Evolutionary conservation across 805 yeast species (phyloP).

Genomic region (Suhomyces emberorum): DNA sequence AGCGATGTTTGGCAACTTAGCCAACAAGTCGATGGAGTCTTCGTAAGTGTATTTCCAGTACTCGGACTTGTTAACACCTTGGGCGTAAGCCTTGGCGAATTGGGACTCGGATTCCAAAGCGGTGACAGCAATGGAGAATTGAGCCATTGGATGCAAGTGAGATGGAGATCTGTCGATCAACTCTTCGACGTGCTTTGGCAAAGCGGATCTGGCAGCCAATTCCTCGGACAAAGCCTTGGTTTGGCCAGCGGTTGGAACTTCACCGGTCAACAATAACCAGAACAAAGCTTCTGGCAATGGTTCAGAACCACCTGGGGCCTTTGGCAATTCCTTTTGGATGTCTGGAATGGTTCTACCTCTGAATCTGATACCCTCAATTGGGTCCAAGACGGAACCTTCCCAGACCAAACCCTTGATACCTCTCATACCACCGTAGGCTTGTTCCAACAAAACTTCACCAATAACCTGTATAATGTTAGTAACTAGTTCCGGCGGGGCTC

Average conservation of each 20-base stretch:
- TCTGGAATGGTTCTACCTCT: slow-evolving; percentile 75
- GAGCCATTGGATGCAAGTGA: slow-evolving; percentile 81
- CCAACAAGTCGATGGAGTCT: slow-evolving; percentile 65
- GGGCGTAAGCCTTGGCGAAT: slow-evolving; percentile 70
- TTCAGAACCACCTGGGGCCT: slow-evolving; percentile 53
- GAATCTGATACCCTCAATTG: slow-evolving; percentile 73
- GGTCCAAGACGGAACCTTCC: slow-evolving; percentile 78
- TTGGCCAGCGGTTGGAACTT: slow-evolving; percentile 61
- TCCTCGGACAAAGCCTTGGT: slow-evolving; percentile 54
- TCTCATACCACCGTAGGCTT: slow-evolving; percentile 73
- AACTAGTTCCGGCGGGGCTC: background rate
- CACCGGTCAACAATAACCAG: slow-evolving; percentile 76
- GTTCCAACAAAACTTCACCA: slow-evolving; percentile 45
- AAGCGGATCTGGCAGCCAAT: slow-evolving; percentile 59
- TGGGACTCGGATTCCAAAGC: slow-evolving; percentile 69
- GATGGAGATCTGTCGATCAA: slow-evolving; percentile 62
- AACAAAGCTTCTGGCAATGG: slow-evolving; percentile 75
- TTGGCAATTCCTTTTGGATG: slow-evolving; percentile 64
- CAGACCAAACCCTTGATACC: slow-evolving; percentile 72
- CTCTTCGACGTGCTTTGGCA: slow-evolving; percentile 63
- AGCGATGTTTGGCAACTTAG: slow-evolving; percentile 70
- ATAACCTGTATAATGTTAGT: slow-evolving; percentile 26
- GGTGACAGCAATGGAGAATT: slow-evolving; percentile 69
- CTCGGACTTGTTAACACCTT: slow-evolving; percentile 63
- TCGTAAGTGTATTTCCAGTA: slow-evolving; percentile 77